Conservation (phyloP, 371 early-diverging fungal genomes). For the Massospora cicadina region DNA sequence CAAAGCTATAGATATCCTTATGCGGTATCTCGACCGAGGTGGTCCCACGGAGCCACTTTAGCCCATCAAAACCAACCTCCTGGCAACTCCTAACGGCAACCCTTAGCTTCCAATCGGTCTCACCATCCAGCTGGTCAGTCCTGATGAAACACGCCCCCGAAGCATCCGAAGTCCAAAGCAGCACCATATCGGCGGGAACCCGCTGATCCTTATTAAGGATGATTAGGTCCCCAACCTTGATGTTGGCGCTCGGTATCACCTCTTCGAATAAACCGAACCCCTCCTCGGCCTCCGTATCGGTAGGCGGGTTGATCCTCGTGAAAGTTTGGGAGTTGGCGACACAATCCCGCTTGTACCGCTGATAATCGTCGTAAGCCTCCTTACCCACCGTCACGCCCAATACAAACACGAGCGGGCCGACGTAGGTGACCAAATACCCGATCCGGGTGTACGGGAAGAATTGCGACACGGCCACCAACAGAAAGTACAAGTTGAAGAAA, state of each 20-base stretch:
- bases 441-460: constrained; percentile 51
- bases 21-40: constrained; percentile 70
- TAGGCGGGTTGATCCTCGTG: constrained; percentile 9
- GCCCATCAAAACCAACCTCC: constrained; percentile 21
- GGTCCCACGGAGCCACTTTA: neutral
- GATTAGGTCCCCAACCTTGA: constrained; percentile 90
- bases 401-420: constrained; percentile 92
- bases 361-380: constrained; percentile 92
- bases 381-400: constrained; percentile 84
- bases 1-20: constrained; percentile 92
- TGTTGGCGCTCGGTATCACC: constrained; percentile 59
- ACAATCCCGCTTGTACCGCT: constrained; percentile 74
- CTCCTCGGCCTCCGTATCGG: neutral
- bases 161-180: constrained; percentile 71
- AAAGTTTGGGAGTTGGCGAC: constrained; percentile 76
- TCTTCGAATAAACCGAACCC: constrained; percentile 13
- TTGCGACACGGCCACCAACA: constrained; percentile 90
- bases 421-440: constrained; percentile 85
- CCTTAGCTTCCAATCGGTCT: constrained; percentile 98
- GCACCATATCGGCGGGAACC: constrained; percentile 82
- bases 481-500: constrained; percentile 95
- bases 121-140: constrained; percentile 99
- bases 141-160: constrained; percentile 91
- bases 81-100: constrained; percentile 70
- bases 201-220: constrained; percentile 81